These are phyloP conservation scores for Pichia sp. DNA, from an alignment of 1,139 yeast genomes.

Conservation along the genomic window DNA sequence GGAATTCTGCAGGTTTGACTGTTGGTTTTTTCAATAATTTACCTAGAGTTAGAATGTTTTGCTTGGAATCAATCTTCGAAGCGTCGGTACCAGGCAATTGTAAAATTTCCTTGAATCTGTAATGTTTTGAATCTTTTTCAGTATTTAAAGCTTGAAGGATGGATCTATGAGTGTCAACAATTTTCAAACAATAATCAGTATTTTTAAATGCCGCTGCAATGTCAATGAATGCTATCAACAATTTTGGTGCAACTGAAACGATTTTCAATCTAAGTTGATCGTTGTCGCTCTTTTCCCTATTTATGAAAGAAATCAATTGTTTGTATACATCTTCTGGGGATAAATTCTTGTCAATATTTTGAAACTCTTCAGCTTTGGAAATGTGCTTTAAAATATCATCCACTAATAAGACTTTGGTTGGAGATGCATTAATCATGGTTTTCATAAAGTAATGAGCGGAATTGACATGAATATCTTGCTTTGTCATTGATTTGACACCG, in stretches of 20 bases:
- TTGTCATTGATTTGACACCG: conserved; percentile 71
- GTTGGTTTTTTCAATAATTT: conserved; percentile 53
- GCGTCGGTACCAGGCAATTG: conserved; percentile 69
- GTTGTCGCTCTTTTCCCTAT: conserved; percentile 31
- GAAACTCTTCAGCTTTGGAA: conserved; percentile 56
- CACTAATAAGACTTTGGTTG: conserved; percentile 58
- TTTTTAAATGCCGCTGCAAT: conserved; percentile 76
- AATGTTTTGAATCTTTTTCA: conserved; percentile 39
- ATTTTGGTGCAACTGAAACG: conserved; percentile 54
- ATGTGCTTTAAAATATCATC: conserved; percentile 54
- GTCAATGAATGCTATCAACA: conserved; percentile 69
- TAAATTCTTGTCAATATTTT: conserved; percentile 32
- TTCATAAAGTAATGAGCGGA: conserved; percentile 73
- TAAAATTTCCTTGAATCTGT: conserved; percentile 43
- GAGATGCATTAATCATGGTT: conserved; percentile 62
- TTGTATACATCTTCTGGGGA: conserved; percentile 39
- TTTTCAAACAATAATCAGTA: conserved; percentile 51
- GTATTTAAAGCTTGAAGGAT: conserved; percentile 72
- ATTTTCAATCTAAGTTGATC: conserved; percentile 40
- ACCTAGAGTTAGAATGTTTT: conserved; percentile 51
- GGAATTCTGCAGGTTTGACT: conserved; percentile 44
- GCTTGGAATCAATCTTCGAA: conserved; percentile 33
- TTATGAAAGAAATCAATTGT: conserved; percentile 49
- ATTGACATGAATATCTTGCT: conserved; percentile 71
- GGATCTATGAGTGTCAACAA: conserved; percentile 63